Conservation (phyloP, 495 filamentous ascomycete species). For the Rusavskia elegans region DNA sequence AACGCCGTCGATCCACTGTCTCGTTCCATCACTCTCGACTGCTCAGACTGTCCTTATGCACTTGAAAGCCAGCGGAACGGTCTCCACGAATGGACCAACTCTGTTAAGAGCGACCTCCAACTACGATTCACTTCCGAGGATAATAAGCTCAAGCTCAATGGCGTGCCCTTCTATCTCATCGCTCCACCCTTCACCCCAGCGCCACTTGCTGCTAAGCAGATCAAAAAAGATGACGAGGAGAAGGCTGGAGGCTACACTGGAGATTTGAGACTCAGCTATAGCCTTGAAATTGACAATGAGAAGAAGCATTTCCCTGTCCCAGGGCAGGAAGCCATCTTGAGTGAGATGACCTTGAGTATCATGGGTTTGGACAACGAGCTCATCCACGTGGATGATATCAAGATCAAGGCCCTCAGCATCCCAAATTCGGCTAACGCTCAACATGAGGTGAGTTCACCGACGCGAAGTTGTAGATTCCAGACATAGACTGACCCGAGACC, state of each 20-base stretch:
- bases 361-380: slow-evolving; percentile 34
- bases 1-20: slow-evolving; percentile 18
- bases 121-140: slow-evolving; percentile 28
- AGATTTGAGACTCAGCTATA: slow-evolving; percentile 13
- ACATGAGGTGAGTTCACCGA: not conserved
- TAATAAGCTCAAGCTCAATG: slow-evolving; percentile 30
- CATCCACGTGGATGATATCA: slow-evolving; percentile 31
- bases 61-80: slow-evolving; percentile 18
- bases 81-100: slow-evolving; percentile 9
- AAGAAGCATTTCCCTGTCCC: not conserved
- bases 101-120: slow-evolving; percentile 12
- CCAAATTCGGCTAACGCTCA: not conserved
- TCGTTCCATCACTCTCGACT: slow-evolving; percentile 24
- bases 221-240: slow-evolving; percentile 6
- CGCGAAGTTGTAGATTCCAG: not conserved
- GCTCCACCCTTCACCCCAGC: slow-evolving; percentile 16
- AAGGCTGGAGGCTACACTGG: slow-evolving; percentile 8
- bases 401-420: slow-evolving; percentile 24
- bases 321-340: slow-evolving; percentile 4
- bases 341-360: slow-evolving; percentile 14
- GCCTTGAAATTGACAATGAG: slow-evolving; percentile 10
- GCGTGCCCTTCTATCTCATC: slow-evolving; percentile 32
- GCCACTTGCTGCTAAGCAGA: slow-evolving; percentile 8
- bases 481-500: not conserved
- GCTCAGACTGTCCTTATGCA: slow-evolving; percentile 30